Percentiles rank a stretch among this genome's conserved stretches.
These are phyloP conservation scores for Cutaneotrichosporon spelunceum DNA, from an alignment of 1,284 basidiomycete genomes.

Conservation along the genomic window DNA sequence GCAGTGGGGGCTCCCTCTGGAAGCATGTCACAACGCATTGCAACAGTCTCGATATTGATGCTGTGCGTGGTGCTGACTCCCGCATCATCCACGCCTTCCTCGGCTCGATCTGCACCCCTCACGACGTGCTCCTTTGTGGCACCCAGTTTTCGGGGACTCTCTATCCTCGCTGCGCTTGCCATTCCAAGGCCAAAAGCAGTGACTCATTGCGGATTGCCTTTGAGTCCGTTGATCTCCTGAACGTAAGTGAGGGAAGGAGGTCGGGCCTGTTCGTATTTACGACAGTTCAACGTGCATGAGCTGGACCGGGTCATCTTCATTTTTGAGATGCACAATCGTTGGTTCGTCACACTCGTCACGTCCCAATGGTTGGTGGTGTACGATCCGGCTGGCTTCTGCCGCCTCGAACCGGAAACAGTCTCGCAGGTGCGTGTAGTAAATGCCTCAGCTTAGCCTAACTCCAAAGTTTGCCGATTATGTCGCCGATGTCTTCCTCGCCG, in stretches of 20 bases:
- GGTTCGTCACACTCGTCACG: slow-evolving; percentile 4
- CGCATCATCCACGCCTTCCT: slow-evolving; percentile 2
- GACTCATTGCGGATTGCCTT: background rate
- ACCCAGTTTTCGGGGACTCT: background rate
- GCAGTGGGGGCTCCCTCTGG: background rate
- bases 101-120: background rate
- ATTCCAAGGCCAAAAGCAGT: background rate
- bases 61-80: background rate
- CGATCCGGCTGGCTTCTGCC: background rate
- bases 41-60: background rate
- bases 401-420: background rate
- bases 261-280: background rate
- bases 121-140: background rate
- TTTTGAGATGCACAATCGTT: background rate
- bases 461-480: background rate
- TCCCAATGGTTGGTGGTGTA: background rate
- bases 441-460: background rate
- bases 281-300: background rate
- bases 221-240: background rate
- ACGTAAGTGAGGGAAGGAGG: background rate
- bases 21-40: background rate
- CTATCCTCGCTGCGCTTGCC: slow-evolving; percentile 3
- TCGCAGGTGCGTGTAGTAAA: background rate
- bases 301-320: slow-evolving; percentile 2
- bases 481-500: background rate